These are phyloP conservation scores for Lentinus tigrinus DNA, from an alignment of 768 basidiomycete genomes.

Conservation along the genomic window DNA sequence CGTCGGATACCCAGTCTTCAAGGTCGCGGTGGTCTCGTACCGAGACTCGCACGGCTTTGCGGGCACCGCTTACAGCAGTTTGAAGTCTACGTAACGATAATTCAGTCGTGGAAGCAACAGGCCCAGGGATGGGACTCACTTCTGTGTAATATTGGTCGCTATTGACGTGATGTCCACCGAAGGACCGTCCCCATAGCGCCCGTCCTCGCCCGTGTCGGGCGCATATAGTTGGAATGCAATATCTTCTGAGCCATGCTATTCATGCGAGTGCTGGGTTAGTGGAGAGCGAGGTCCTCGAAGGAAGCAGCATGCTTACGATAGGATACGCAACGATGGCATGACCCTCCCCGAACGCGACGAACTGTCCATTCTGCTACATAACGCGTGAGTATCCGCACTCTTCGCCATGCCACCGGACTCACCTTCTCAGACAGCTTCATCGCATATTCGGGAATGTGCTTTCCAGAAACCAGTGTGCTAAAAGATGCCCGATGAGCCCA, in stretches of 20 bases:
- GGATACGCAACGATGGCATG: slow-evolving; percentile 9
- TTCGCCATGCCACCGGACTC: background rate
- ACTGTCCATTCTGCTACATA: background rate
- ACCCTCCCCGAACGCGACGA: slow-evolving; percentile 1
- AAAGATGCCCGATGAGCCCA: background rate
- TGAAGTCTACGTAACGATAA: too few relatives aligned
- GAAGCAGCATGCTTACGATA: slow-evolving; percentile 7
- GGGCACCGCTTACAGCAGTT: slow-evolving; percentile 7
- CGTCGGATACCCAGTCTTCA: slow-evolving; percentile 34
- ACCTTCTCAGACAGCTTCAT: background rate
- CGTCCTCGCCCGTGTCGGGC: background rate
- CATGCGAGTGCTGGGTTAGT: too few relatives aligned
- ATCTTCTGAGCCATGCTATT: background rate
- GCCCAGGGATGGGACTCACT: background rate
- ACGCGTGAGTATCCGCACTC: background rate
- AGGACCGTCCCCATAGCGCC: slow-evolving; percentile 4
- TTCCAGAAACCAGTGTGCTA: background rate
- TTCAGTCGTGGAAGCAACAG: too few relatives aligned
- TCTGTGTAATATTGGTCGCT: background rate
- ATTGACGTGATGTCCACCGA: background rate
- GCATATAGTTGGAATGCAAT: slow-evolving; percentile 9
- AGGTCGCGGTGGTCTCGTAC: slow-evolving; percentile 22
- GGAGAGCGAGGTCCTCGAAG: too few relatives aligned
- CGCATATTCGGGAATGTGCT: background rate
- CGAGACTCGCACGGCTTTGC: slow-evolving; percentile 18